Percentiles rank a stretch among this genome's conserved stretches.
Conservation (phyloP, 169 alveolate species). For the Plasmodium yoelii region DNA sequence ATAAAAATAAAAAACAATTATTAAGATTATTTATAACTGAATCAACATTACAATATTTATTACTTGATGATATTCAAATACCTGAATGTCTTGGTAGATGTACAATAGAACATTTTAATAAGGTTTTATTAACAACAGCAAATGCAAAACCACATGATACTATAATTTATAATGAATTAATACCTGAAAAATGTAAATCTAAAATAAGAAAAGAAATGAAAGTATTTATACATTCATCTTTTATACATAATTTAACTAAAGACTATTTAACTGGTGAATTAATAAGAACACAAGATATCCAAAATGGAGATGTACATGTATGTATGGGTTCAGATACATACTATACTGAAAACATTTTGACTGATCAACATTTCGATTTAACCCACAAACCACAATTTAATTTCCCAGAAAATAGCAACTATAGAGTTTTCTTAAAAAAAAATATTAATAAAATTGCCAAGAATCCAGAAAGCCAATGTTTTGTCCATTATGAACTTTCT, state of each 20-base stretch:
- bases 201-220: slow-evolving; percentile 19
- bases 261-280: slow-evolving; percentile 25
- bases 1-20: not conserved
- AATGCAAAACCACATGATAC: not conserved
- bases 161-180: slow-evolving; percentile 16
- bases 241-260: slow-evolving; percentile 6
- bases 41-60: slow-evolving; percentile 23
- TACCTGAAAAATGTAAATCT: slow-evolving; percentile 3
- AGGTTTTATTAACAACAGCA: slow-evolving; percentile 1
- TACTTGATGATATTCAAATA: slow-evolving; percentile 26
- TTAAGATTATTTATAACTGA: slow-evolving; percentile 37
- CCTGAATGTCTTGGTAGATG: slow-evolving; percentile 70
- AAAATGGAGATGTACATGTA: slow-evolving; percentile 1
- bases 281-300: slow-evolving; percentile 11
- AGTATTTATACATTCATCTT: slow-evolving; percentile 8
- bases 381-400: slow-evolving; percentile 26
- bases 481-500: slow-evolving; percentile 21
- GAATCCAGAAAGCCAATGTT: slow-evolving; percentile 24
- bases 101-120: slow-evolving; percentile 19
- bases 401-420: slow-evolving; percentile 15
- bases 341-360: slow-evolving; percentile 9
- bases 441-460: slow-evolving; percentile 7
- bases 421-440: slow-evolving; percentile 26
- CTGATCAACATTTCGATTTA: slow-evolving; percentile 26
- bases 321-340: slow-evolving; percentile 49